These are phyloP conservation scores for Elymus sibiricus DNA, from an alignment of 176 grass and related monocot species.

Conservation along the genomic window DNA sequence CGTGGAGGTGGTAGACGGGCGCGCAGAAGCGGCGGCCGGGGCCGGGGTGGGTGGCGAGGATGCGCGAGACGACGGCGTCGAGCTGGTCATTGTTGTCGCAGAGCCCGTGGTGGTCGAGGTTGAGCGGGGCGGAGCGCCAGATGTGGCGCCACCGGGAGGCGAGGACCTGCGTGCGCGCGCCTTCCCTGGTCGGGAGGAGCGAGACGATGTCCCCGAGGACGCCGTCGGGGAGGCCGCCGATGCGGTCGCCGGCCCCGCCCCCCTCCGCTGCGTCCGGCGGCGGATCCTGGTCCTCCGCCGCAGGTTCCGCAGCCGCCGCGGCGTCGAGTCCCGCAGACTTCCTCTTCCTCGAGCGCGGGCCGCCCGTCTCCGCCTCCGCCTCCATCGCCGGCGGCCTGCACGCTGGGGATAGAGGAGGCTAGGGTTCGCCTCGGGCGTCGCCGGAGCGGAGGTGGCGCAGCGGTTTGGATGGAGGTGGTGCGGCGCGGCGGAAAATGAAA, in stretches of 20 bases:
- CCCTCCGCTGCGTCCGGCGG: not conserved
- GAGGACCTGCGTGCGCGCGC: not conserved
- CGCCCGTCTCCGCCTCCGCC: not conserved
- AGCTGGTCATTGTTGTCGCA: not conserved
- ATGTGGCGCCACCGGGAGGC: not conserved
- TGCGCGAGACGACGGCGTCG: not conserved
- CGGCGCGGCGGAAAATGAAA: too few relatives aligned
- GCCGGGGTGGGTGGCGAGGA: too few relatives aligned
- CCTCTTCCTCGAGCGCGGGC: not conserved
- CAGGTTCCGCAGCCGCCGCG: not conserved
- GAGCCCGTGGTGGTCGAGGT: not conserved
- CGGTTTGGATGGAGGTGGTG: too few relatives aligned
- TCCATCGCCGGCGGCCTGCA: too few relatives aligned
- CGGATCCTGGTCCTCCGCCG: not conserved
- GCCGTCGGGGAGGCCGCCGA: not conserved
- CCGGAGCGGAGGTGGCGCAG: too few relatives aligned
- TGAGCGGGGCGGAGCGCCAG: not conserved
- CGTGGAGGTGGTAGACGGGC: not conserved
- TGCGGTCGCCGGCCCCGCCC: not conserved
- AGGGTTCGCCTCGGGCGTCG: too few relatives aligned
- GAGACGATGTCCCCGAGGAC: not conserved
- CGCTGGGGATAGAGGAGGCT: too few relatives aligned
- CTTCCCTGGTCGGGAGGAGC: not conserved
- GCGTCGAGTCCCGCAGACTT: not conserved
- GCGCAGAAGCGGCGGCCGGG: not conserved